Percentiles rank a stretch among this genome's conserved stretches.
phyloP scores from a whole-genome alignment of 2,329 filamentous ascomycete species.

The Cladosporium sp. region DNA sequence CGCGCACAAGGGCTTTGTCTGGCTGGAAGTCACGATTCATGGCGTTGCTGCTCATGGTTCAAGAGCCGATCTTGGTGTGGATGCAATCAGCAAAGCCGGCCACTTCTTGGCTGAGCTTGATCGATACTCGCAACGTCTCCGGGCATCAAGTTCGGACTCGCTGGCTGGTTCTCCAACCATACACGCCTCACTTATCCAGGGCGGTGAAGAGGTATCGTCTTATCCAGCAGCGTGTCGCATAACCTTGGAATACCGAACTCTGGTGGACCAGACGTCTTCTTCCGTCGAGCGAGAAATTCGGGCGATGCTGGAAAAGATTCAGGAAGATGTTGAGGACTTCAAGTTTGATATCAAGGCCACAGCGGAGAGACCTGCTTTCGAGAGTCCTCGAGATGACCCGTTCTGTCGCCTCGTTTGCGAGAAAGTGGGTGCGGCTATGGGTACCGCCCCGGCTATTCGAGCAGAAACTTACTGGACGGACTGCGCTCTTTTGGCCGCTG shows the following conservation, averaged over 20 bases:
- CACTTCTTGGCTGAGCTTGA: conserved; percentile 6
- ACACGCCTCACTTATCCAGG: conserved; percentile 3
- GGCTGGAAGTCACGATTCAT: conserved; percentile 4
- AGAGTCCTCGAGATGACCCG: background rate
- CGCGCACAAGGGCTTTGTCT: conserved; percentile 9
- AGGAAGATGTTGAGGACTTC: background rate
- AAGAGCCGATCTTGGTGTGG: background rate
- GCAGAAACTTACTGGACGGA: conserved; percentile 1
- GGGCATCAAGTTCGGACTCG: background rate
- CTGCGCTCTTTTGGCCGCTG: background rate
- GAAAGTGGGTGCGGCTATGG: background rate
- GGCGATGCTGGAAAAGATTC: background rate
- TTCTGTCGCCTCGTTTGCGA: background rate
- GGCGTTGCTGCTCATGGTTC: background rate
- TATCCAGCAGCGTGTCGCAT: background rate
- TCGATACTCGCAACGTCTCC: background rate
- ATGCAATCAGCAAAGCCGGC: conserved; percentile 1
- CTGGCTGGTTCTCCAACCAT: background rate
- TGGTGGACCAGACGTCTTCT: background rate
- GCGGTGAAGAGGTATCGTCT: conserved; percentile 3
- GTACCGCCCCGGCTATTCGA: background rate
- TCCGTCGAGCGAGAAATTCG: background rate
- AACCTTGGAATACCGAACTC: background rate
- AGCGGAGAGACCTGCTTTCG: background rate
- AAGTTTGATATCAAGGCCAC: background rate